Evolutionary conservation across 176 grass and related monocot genomes (phyloP), one percentile per base, ranked within the genome.

Genomic region (Oryza meyeriana): DNA sequence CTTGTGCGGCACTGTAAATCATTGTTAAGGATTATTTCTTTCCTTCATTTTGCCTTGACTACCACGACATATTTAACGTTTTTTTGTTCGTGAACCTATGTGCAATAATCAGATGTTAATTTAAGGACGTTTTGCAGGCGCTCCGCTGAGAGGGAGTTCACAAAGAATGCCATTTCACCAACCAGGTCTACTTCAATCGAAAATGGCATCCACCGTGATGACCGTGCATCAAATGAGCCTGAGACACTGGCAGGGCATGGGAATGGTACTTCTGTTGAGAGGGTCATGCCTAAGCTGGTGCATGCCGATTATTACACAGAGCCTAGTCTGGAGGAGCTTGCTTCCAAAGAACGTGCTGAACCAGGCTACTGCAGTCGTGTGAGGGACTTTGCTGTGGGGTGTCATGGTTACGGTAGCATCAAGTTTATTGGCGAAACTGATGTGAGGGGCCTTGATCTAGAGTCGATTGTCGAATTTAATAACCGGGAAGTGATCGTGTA

Each of bases 401-500:
- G 90, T 36, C 88, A 71, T 57, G 86, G 64, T 34, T 98, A 93
- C 4, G 95, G 95, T 41, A 94, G 92, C 76, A 94, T 98, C 66
- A 91, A 89, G 55, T 90, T 94, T 48, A 83, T 79, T 18, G 95
- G 90, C 35, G 92, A 91, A 76, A 98, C 95, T 0, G 90, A 98
- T 41, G 86, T 94, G 22, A 24, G 82, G n/a, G n/a, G 63, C 42
- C 86, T 98, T 20, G 92, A 94, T 90, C 82, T 98, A 52, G 88
- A 98, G 77, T n/a, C 82, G 0, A 85, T 86, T 13, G 70, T 94
- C 17, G 81, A 98, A 83, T 98, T 98, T 75, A 94, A 85, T 61
- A 75, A 86, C 84, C 90, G 95, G 0, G 95, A 98, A 77, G 95
- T 98, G 79, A 87, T 94, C 25, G 90, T 98, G 13, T 98, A 94